Percentiles rank a stretch among this genome's conserved stretches.
These are phyloP conservation scores for Penicillium sp. DNA, from an alignment of 2,329 filamentous ascomycete species.

Conservation along the genomic window DNA sequence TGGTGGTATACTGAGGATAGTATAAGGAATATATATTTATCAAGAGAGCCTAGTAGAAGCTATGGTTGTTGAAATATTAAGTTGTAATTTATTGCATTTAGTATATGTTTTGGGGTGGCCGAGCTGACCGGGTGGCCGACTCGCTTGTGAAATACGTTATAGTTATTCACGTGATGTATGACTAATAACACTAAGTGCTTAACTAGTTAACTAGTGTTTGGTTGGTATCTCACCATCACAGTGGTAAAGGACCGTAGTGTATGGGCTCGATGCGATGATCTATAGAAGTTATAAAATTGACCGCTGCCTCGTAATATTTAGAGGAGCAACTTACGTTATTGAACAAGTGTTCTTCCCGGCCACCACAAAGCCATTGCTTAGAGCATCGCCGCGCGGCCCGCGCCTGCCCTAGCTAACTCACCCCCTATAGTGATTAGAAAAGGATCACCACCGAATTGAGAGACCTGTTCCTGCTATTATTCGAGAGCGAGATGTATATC, in stretches of 20 bases:
- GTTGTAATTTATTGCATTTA: no score
- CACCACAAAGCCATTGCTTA: slow-evolving; percentile 10
- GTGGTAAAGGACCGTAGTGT: slow-evolving; percentile 56
- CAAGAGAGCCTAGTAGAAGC: no score
- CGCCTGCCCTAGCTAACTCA: slow-evolving; percentile 8
- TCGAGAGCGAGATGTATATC: slow-evolving; percentile 10
- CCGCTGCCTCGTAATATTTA: no score
- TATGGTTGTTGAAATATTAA: no score
- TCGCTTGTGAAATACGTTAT: no score
- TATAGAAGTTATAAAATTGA: slow-evolving; percentile 11
- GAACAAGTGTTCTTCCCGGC: slow-evolving; percentile 13
- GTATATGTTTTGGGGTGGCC: no score
- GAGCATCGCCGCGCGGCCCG: slow-evolving; percentile 9
- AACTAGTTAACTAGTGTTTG: slow-evolving; percentile 39
- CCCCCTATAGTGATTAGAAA: slow-evolving; percentile 7
- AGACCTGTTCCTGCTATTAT: slow-evolving; percentile 6
- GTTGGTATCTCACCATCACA: slow-evolving; percentile 50
- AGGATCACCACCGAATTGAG: slow-evolving; percentile 9
- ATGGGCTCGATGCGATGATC: slow-evolving; percentile 50
- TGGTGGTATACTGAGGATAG: no score
- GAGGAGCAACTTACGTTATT: slow-evolving; percentile 23
- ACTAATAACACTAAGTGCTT: no score
- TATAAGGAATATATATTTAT: no score
- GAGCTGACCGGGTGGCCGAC: no score
- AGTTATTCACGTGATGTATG: no score